A percentile compares a stretch with the other conserved stretches of the same genome.
Evolutionary conservation across 2,329 filamentous ascomycete species (phyloP).

Genomic region (Botryosphaeria dothidea): DNA sequence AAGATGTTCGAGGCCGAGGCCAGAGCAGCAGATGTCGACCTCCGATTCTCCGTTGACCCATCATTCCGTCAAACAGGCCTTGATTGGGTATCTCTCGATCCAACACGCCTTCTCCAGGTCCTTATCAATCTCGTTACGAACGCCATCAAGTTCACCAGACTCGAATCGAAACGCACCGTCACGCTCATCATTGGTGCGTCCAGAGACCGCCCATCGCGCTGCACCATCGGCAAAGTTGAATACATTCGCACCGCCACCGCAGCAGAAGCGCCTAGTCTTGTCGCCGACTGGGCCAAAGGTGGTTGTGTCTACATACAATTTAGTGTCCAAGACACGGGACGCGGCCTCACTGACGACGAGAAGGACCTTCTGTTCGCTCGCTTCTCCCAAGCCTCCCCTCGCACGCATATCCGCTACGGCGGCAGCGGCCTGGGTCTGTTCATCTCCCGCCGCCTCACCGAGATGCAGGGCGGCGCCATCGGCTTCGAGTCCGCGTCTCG

Average conservation of each 20-base stretch:
- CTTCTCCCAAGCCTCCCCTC: slow-evolving; percentile 36
- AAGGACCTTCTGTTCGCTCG: slow-evolving; percentile 33
- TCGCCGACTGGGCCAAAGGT: slow-evolving; percentile 36
- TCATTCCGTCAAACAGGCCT: slow-evolving; percentile 39
- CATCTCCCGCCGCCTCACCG: slow-evolving; percentile 47
- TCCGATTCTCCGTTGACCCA: slow-evolving; percentile 34
- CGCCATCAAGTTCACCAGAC: slow-evolving; percentile 49
- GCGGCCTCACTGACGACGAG: slow-evolving; percentile 40
- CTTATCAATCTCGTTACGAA: slow-evolving; percentile 47
- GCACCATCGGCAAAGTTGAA: not conserved
- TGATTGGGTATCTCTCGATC: slow-evolving; percentile 44
- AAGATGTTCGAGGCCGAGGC: slow-evolving; percentile 43
- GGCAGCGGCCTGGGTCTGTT: slow-evolving; percentile 48
- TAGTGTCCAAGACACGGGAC: slow-evolving; percentile 41
- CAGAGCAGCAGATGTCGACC: slow-evolving; percentile 33
- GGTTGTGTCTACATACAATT: slow-evolving; percentile 39
- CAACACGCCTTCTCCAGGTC: slow-evolving; percentile 46
- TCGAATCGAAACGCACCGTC: slow-evolving; percentile 36
- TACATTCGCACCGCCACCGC: slow-evolving; percentile 16
- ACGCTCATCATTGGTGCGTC: slow-evolving; percentile 40
- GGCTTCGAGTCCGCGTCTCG: slow-evolving; percentile 42
- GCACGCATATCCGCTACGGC: slow-evolving; percentile 44
- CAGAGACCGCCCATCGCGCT: not conserved
- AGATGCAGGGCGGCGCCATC: slow-evolving; percentile 49
- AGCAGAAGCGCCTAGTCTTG: slow-evolving; percentile 4